Percentiles rank a stretch among this genome's conserved stretches.
Evolutionary conservation across 495 filamentous ascomycete species (phyloP).

Genomic region (Tuber microsphaerosporum): DNA sequence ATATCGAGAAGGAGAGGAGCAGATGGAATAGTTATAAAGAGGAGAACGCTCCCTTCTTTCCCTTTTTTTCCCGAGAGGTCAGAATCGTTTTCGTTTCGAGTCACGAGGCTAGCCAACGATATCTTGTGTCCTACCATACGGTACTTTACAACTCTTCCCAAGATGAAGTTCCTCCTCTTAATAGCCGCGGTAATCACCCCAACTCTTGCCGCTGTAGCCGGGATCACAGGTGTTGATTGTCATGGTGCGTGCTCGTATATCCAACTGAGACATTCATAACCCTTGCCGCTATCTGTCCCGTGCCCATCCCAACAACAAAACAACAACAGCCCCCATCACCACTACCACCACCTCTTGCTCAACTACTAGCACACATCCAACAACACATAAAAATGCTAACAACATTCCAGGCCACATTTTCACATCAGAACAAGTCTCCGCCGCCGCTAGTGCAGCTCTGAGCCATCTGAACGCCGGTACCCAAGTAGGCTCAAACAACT

Average conservation of each 20-base stretch:
- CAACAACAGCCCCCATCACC: background rate
- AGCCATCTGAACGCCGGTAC: slow-evolving; percentile 46
- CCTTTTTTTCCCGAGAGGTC: background rate
- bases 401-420: slow-evolving; percentile 11
- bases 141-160: background rate
- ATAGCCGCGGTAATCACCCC: background rate
- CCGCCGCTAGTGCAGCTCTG: slow-evolving; percentile 51
- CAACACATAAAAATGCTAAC: background rate
- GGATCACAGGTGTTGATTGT: slow-evolving; percentile 5
- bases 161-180: background rate
- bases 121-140: background rate
- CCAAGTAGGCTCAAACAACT: slow-evolving; percentile 49
- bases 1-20: background rate
- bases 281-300: slow-evolving; percentile 3
- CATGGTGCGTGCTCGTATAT: background rate
- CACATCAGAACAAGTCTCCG: slow-evolving; percentile 43
- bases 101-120: background rate
- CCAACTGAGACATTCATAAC: slow-evolving; percentile 5
- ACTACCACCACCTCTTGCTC: background rate
- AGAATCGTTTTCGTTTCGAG: background rate
- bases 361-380: background rate
- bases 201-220: background rate
- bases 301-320: slow-evolving; percentile 3
- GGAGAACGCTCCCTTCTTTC: background rate
- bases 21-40: background rate